Conservation (phyloP, 805 yeast species). For the Lipomyces yamanashiensis region DNA sequence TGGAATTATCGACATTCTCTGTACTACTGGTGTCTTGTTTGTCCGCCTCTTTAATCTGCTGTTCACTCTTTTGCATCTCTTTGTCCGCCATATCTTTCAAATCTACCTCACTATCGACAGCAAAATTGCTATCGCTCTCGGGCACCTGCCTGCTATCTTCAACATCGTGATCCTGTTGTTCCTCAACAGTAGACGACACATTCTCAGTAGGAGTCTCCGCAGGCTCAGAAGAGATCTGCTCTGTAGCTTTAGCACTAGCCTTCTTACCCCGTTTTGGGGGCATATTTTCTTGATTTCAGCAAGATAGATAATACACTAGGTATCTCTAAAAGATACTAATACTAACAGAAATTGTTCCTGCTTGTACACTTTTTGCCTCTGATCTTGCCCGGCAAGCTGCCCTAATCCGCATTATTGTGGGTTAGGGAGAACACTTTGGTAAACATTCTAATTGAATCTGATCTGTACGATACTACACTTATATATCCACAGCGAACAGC, state of each 20-base stretch:
- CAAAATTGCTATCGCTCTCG: too few species aligned
- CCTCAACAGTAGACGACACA: neutral
- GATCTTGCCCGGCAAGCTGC: neutral
- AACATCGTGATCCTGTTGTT: neutral
- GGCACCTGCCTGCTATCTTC: neutral
- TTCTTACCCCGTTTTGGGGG: conserved; percentile 5
- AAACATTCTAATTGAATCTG: too few species aligned
- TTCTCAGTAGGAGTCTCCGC: too few species aligned
- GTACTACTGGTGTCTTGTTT: neutral
- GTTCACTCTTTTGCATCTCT: neutral
- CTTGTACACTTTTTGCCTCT: neutral
- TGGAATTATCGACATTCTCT: neutral
- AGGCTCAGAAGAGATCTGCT: neutral
- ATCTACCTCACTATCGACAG: too few species aligned
- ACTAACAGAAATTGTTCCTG: neutral
- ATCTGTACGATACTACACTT: neutral
- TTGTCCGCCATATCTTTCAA: too few species aligned
- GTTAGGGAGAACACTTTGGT: neutral
- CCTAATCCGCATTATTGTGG: conserved; percentile 5
- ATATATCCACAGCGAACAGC: neutral
- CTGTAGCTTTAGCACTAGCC: neutral
- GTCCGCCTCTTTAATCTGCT: neutral
- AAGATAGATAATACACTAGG: neutral
- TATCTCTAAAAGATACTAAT: neutral
- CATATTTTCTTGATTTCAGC: neutral